Percentiles rank a stretch among this genome's conserved stretches.
Evolutionary conservation across 129 eudicot genomes (phyloP).

Genomic region (Tagetes patula): DNA sequence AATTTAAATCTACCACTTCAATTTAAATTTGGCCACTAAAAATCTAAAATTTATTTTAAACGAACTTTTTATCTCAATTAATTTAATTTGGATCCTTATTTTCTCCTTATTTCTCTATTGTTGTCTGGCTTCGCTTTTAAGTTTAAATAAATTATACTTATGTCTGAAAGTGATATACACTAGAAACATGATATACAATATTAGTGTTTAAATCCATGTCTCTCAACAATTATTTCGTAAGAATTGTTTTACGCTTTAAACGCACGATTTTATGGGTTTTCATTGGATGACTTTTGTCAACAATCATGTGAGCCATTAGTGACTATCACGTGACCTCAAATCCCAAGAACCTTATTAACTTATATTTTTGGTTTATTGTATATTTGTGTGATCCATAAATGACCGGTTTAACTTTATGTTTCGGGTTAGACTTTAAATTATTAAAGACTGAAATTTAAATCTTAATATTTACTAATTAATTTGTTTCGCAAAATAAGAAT

Average conservation of each 20-base stretch:
- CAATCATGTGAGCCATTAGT: slow-evolving; percentile 36
- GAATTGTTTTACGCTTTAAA: slow-evolving; percentile 27
- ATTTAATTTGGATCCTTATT: background rate
- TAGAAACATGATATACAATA: background rate
- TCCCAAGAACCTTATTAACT: slow-evolving; percentile 4
- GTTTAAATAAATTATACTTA: background rate
- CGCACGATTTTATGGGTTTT: slow-evolving; percentile 22
- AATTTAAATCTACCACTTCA: too few species aligned
- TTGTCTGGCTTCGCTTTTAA: background rate
- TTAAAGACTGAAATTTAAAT: too few species aligned
- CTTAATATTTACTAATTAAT: too few species aligned
- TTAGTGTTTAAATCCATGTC: background rate
- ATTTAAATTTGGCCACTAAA: too few species aligned
- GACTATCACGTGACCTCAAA: slow-evolving; percentile 25
- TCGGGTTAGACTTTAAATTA: too few species aligned
- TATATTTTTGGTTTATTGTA: background rate
- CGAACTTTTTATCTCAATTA: background rate
- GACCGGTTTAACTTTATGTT: too few species aligned
- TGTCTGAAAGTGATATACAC: background rate
- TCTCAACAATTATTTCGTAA: background rate
- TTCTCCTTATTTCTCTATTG: slow-evolving; percentile 20
- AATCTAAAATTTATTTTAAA: too few species aligned
- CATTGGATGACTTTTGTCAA: slow-evolving; percentile 29
- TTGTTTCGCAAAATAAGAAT: too few species aligned
- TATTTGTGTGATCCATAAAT: too few species aligned